Evolutionary conservation across 139 green algal genomes (phyloP).

Genomic region (Closterium sp.): DNA sequence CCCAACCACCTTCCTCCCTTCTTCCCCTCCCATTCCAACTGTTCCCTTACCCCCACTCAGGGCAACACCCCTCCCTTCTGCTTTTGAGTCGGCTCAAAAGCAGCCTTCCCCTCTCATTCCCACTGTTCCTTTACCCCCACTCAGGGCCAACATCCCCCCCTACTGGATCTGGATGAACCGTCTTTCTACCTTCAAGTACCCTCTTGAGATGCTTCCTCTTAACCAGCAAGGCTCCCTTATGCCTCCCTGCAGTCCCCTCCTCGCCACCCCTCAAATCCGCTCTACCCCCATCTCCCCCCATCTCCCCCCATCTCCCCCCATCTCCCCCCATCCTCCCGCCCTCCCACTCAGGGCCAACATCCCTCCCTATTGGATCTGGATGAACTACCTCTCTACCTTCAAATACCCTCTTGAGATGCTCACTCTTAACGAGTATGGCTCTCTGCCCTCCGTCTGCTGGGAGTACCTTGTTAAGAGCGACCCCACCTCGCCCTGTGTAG

Average conservation of each 20-base stretch:
- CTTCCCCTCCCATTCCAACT: no score
- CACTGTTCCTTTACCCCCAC: not conserved
- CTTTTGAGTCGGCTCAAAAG: no score
- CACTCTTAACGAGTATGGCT: conserved; percentile 39
- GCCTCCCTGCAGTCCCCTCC: not conserved
- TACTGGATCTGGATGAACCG: conserved; percentile 7
- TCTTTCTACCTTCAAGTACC: conserved; percentile 46
- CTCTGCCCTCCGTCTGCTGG: conserved; percentile 3
- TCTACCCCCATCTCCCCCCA: not conserved
- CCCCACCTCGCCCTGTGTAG: not conserved
- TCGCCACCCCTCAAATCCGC: not conserved
- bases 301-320: not conserved
- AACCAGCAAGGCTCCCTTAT: not conserved
- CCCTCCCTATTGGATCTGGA: conserved; percentile 56
- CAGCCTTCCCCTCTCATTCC: no score
- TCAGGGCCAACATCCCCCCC: not conserved
- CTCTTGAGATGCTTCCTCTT: not conserved
- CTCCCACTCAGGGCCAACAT: conserved; percentile 21
- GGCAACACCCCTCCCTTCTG: no score
- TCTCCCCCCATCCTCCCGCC: not conserved
- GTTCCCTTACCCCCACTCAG: no score
- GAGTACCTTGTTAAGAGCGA: not conserved
- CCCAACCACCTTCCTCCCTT: no score
- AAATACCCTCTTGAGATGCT: conserved; percentile 52
- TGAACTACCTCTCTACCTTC: conserved; percentile 57